Evolutionary conservation across 176 grass and related monocot genomes (phyloP).

Genomic region (Oryza nivara): DNA sequence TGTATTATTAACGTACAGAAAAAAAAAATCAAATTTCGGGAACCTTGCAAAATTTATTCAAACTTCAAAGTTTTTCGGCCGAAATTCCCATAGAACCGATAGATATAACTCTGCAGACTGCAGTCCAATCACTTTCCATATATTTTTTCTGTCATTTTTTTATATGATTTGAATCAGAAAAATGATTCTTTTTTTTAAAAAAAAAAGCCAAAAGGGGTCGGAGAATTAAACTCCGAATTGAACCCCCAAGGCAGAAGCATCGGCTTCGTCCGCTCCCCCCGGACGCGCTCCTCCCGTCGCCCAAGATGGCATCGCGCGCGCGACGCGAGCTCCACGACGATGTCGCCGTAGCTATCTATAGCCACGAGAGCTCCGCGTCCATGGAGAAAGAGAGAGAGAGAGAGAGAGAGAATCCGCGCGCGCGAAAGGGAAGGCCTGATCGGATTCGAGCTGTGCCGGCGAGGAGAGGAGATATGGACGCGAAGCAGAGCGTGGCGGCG

Average conservation of each 20-base stretch:
- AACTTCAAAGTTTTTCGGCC: no score
- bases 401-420: background rate
- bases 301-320: background rate
- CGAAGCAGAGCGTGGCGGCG: background rate
- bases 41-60: no score
- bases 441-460: background rate
- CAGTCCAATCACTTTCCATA: no score
- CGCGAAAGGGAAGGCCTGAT: background rate
- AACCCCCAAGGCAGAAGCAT: background rate
- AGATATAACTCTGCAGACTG: no score
- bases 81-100: no score
- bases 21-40: no score
- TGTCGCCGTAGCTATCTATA: background rate
- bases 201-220: background rate
- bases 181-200: background rate
- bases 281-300: constrained; percentile 16
- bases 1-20: no score
- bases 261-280: background rate
- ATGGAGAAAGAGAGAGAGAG: background rate
- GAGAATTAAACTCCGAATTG: no score
- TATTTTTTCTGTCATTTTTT: no score
- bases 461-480: background rate
- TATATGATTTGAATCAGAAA: background rate
- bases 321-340: no score
- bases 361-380: background rate